A percentile compares a stretch with the other conserved stretches of the same genome.
Evolutionary conservation across 345 rosid species (phyloP).

Genomic region (Eutrema yunnanense): DNA sequence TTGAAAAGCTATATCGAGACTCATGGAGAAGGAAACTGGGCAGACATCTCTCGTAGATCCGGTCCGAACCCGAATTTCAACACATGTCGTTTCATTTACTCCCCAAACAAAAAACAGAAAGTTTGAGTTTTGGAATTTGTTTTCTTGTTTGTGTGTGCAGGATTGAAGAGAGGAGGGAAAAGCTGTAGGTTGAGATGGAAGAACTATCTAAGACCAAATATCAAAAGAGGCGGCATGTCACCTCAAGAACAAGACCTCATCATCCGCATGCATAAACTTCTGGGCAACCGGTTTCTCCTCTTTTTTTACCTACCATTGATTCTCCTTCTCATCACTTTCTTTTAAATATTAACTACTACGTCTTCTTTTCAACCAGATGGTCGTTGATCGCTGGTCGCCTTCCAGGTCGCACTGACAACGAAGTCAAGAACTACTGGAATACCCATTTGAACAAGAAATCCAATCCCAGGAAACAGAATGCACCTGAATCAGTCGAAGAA

Average conservation of each 20-base stretch:
- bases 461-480: constrained; percentile 32
- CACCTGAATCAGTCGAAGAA: constrained; percentile 1
- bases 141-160: constrained; percentile 21
- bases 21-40: constrained; percentile 90
- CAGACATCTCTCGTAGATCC: constrained; percentile 54
- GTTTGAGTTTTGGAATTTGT: not conserved
- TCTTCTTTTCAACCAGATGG: constrained; percentile 41
- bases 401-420: constrained; percentile 89
- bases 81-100: not conserved
- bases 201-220: constrained; percentile 78
- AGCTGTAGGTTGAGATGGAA: constrained; percentile 89
- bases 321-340: not conserved
- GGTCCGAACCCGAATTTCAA: constrained; percentile 28
- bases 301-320: not conserved
- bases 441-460: constrained; percentile 73
- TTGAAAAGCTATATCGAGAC: constrained; percentile 58
- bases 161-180: constrained; percentile 76
- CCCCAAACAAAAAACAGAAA: not conserved
- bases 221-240: constrained; percentile 72
- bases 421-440: constrained; percentile 91
- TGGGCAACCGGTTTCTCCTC: constrained; percentile 54
- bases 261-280: constrained; percentile 83
- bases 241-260: constrained; percentile 79
- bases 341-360: not conserved
- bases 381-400: constrained; percentile 78